Conservation (phyloP, 257 asterid species). For the Knoxia roxburghii region DNA sequence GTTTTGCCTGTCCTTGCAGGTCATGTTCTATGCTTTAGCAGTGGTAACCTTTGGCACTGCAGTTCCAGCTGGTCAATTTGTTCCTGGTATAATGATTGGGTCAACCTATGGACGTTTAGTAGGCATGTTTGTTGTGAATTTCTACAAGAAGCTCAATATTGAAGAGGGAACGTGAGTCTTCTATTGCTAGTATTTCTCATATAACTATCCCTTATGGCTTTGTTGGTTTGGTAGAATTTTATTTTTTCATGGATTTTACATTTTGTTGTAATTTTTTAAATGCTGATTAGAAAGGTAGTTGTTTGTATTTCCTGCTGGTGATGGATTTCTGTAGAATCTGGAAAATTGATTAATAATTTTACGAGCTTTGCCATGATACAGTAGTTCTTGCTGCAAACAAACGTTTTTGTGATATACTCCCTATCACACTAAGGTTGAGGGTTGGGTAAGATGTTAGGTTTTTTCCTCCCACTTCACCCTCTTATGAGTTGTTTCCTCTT, state of each 20-base stretch:
- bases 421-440: background rate
- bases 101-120: constrained; percentile 97
- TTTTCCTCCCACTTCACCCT: background rate
- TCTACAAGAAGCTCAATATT: constrained; percentile 66
- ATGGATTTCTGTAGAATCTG: background rate
- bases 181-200: constrained; percentile 5
- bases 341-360: background rate
- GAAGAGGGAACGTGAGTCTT: constrained; percentile 98
- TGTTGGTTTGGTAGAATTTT: background rate
- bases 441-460: background rate
- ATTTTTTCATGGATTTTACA: background rate
- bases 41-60: constrained; percentile 95
- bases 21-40: constrained; percentile 93
- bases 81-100: constrained; percentile 98
- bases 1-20: constrained; percentile 37
- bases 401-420: background rate
- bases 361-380: background rate
- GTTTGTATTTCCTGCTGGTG: background rate
- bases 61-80: constrained; percentile 98
- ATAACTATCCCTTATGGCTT: background rate
- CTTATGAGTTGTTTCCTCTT: background rate
- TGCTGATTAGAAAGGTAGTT: background rate
- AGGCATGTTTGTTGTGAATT: constrained; percentile 97
- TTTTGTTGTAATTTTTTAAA: background rate
- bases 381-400: background rate